Evolutionary conservation across 768 basidiomycete genomes (phyloP).

Genomic region (Trametes cingulata): DNA sequence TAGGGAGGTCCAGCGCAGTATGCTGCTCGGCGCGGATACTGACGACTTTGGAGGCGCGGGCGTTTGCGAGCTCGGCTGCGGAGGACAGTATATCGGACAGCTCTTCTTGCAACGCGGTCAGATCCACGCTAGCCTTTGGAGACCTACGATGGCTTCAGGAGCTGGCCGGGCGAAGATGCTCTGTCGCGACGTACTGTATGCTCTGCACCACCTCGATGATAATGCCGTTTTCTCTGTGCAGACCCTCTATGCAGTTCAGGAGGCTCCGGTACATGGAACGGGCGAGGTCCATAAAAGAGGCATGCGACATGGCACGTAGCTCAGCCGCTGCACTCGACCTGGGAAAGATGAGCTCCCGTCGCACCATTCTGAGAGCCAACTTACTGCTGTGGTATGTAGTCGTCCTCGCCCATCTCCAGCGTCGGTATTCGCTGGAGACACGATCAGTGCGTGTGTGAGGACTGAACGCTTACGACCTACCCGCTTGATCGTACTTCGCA

Average conservation of each 20-base stretch:
- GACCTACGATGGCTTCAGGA: conserved; percentile 33
- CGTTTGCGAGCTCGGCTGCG: conserved; percentile 83
- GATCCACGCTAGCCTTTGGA: conserved; percentile 40
- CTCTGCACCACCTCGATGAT: conserved; percentile 60
- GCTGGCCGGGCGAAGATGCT: too few relatives aligned
- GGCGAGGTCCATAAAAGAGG: conserved; percentile 65
- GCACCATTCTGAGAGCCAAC: neutral
- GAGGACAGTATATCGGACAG: conserved; percentile 76
- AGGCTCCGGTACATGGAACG: conserved; percentile 61
- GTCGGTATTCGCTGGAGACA: conserved; percentile 55
- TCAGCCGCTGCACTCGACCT: conserved; percentile 53
- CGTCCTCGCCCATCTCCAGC: conserved; percentile 58
- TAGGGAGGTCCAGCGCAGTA: conserved; percentile 63
- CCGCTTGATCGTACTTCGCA: conserved; percentile 56
- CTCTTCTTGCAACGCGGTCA: conserved; percentile 59
- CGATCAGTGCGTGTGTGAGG: neutral
- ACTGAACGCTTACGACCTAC: conserved; percentile 42
- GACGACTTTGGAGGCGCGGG: conserved; percentile 78
- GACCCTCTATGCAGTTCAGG: conserved; percentile 64
- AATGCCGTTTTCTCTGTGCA: conserved; percentile 60
- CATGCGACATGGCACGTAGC: conserved; percentile 66
- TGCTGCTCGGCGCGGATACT: conserved; percentile 78
- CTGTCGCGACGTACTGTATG: conserved; percentile 37
- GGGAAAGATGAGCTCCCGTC: neutral
- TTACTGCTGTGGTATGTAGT: conserved; percentile 31